Evolutionary conservation across 768 basidiomycete species (phyloP), one percentile per base, ranked within the genome.

Genomic region (Butyriboletus loyo): DNA sequence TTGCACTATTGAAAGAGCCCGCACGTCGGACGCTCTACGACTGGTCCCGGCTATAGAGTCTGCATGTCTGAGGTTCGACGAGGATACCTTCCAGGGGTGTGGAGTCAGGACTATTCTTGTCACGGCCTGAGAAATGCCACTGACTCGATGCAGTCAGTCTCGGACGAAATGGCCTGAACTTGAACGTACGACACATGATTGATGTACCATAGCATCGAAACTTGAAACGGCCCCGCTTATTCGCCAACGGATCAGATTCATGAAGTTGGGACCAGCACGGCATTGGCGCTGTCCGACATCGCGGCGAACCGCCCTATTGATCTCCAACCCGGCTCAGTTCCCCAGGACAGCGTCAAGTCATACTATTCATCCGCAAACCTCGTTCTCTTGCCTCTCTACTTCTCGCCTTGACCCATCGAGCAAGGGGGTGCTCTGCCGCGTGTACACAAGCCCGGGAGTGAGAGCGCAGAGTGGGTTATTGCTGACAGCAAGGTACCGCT

Each of bases 211-310:
- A 59, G 39, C 30, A 34, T 31, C 36, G 24, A 57, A 30, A 40
- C 34, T 43, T 45, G 43, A 38, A 21, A 31, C 35, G 25, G 34
- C 46, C 46, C 19, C 35, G 46, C 39, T 36, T 45, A 27, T 36
- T 39, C 22, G 47, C 45, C 43, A 37, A 25, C 49, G 40, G 30
- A 35, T 28, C 27, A 9, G 25, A 41, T 38, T n/a, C 46, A 65
- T 66, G 65, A 62, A 37, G 46, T 46, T 56, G 50, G 44, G 40
- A 32, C 40, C 54, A 7, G 51, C 51, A 39, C 51, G 37, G 38
- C 49, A n/a, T 27, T 57, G 62, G 55, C 35, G 44, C 36, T 57
- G 57, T 55, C 50, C 46, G 17, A 30, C 30, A 4, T 52, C 46
- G 7, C 53, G 41, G 53, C 48, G 37, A 39, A 35, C 46, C n/a